These are phyloP conservation scores for Vanderwaltozyma yarrowii DNA, from an alignment of 805 yeast genomes.

Conservation along the genomic window DNA sequence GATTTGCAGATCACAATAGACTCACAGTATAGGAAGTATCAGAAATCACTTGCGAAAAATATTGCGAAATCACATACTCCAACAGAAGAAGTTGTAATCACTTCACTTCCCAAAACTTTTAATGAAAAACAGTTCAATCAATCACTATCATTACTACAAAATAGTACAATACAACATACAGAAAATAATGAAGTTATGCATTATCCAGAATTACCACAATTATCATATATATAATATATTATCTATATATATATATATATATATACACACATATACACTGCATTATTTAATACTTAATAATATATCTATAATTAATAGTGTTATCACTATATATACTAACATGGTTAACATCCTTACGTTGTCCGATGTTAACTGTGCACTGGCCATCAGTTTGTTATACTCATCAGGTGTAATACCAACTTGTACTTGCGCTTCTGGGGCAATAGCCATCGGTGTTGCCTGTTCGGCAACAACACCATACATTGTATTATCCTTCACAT, in stretches of 20 bases:
- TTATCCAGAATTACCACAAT: constrained; percentile 27
- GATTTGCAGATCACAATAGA: constrained; percentile 20
- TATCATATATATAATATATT: too few relatives aligned
- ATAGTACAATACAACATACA: not conserved
- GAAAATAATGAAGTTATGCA: not conserved
- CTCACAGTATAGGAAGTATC: constrained; percentile 12
- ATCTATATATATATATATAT: too few relatives aligned
- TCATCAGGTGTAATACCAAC: not conserved
- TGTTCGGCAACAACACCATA: not conserved
- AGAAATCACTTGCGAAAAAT: constrained; percentile 20
- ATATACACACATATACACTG: too few relatives aligned
- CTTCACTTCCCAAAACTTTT: constrained; percentile 16
- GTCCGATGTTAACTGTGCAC: not conserved
- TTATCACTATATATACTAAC: not conserved
- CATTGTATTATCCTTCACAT: not conserved
- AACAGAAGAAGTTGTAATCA: constrained; percentile 1
- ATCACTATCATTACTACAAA: constrained; percentile 12
- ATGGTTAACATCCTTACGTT: not conserved
- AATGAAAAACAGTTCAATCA: constrained; percentile 21
- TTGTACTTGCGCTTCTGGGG: too few relatives aligned
- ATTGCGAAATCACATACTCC: constrained; percentile 13
- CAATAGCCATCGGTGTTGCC: too few relatives aligned
- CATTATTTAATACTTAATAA: not conserved
- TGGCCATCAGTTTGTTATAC: not conserved
- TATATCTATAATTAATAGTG: constrained; percentile 1